phyloP scores from a whole-genome alignment of 768 basidiomycete species.

The Amanita subjunquillea region DNA sequence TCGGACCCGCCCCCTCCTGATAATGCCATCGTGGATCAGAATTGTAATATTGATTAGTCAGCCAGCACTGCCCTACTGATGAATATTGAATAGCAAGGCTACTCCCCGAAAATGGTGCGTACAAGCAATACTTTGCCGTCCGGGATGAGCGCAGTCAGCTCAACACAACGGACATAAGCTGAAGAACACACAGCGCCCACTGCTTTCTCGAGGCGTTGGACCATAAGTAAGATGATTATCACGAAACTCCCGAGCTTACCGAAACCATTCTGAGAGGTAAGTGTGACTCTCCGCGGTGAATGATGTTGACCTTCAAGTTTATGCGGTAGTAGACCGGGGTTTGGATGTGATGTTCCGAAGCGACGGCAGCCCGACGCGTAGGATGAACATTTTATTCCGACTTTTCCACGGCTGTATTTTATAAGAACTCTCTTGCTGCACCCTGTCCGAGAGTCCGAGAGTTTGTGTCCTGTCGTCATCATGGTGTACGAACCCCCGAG shows the following conservation, averaged over 20 bases:
- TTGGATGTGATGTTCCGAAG: neutral
- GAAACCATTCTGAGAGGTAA: neutral
- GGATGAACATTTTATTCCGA: neutral
- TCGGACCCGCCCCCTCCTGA: too few species aligned
- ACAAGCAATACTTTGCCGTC: too few species aligned
- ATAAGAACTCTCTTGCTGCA: neutral
- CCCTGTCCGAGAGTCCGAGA: neutral
- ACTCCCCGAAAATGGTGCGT: too few species aligned
- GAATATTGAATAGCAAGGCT: too few species aligned
- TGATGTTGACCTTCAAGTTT: neutral
- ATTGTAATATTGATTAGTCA: too few species aligned
- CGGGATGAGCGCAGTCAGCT: too few species aligned
- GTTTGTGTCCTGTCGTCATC: neutral
- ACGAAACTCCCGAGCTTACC: neutral
- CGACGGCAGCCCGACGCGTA: neutral
- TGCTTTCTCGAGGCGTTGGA: too few species aligned
- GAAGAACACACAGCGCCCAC: too few species aligned
- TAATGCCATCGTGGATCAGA: too few species aligned
- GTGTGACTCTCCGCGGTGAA: neutral
- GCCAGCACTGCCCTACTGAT: too few species aligned
- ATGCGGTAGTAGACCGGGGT: neutral
- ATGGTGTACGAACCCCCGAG: constrained; percentile 1
- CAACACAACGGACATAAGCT: too few species aligned
- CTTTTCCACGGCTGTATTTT: neutral
- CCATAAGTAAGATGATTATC: too few species aligned